Conservation (phyloP, 225 moss, liverwort and hornwort genomes). For the Takakia lepidozioides region DNA sequence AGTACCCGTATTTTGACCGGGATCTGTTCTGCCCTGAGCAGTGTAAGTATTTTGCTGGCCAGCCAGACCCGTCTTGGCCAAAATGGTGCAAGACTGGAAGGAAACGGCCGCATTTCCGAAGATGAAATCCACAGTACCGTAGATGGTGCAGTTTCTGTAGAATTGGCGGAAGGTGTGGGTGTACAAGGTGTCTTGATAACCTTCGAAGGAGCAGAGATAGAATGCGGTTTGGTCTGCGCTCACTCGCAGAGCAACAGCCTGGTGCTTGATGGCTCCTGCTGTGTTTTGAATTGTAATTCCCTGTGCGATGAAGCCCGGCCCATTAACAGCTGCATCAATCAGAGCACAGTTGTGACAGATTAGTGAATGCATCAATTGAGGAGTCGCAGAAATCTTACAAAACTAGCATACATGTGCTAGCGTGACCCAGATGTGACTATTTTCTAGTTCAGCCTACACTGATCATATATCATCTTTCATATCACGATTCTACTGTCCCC, state of each 20-base stretch:
- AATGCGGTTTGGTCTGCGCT: conserved; percentile 45
- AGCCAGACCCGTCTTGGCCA: conserved; percentile 29
- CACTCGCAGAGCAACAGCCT: conserved; percentile 64
- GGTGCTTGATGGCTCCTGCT: conserved; percentile 40
- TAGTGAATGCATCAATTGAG: not conserved
- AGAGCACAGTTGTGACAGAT: not conserved
- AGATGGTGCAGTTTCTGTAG: conserved; percentile 44
- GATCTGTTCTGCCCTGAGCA: conserved; percentile 62
- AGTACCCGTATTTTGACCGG: conserved; percentile 45
- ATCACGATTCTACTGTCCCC: too few species aligned
- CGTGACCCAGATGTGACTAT: too few species aligned
- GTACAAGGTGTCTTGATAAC: conserved; percentile 71
- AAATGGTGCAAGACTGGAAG: conserved; percentile 42
- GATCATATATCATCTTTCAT: too few species aligned
- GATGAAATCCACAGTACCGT: conserved; percentile 65
- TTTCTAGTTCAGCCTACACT: too few species aligned
- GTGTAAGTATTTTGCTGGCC: conserved; percentile 30
- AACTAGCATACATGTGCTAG: not conserved
- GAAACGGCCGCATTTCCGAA: conserved; percentile 52
- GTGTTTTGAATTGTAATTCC: conserved; percentile 57
- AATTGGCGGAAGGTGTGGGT: conserved; percentile 55
- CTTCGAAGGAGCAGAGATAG: conserved; percentile 44
- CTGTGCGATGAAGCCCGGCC: conserved; percentile 37
- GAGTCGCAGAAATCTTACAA: not conserved
- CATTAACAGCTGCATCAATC: conserved; percentile 24